Conservation (phyloP, 169 alveolate genomes). For the Perkinsus marinus region DNA sequence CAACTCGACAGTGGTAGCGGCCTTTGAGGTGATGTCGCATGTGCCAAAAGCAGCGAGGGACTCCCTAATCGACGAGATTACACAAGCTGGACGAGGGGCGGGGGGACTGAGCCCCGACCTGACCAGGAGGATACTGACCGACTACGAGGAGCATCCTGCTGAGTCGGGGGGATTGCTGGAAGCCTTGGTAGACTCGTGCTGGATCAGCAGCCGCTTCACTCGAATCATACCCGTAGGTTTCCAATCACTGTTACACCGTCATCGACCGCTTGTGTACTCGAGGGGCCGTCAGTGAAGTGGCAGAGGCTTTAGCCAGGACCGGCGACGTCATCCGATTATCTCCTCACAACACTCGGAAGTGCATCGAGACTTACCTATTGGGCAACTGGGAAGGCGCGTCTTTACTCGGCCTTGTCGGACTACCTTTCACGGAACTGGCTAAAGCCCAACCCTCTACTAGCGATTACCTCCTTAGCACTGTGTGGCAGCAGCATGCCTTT, state of each 20-base stretch:
- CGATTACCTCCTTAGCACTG: not conserved
- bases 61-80: too few species aligned
- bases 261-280: not conserved
- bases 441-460: not conserved
- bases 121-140: not conserved
- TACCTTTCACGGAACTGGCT: not conserved
- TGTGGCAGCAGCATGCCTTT: not conserved
- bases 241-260: not conserved
- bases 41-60: too few species aligned
- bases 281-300: not conserved
- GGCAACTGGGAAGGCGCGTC: not conserved
- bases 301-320: not conserved
- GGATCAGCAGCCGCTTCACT: not conserved
- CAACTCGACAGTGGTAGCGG: too few species aligned
- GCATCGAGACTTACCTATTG: not conserved
- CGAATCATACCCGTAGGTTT: not conserved
- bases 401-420: not conserved
- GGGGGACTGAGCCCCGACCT: not conserved
- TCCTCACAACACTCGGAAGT: not conserved
- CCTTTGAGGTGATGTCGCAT: too few species aligned
- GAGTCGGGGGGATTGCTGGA: not conserved
- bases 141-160: not conserved
- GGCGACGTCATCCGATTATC: not conserved
- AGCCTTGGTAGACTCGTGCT: not conserved
- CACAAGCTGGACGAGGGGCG: not conserved